Base-by-base conservation (phyloP, 805 yeast genomes). In the Cyberlindnera petersonii region DNA sequence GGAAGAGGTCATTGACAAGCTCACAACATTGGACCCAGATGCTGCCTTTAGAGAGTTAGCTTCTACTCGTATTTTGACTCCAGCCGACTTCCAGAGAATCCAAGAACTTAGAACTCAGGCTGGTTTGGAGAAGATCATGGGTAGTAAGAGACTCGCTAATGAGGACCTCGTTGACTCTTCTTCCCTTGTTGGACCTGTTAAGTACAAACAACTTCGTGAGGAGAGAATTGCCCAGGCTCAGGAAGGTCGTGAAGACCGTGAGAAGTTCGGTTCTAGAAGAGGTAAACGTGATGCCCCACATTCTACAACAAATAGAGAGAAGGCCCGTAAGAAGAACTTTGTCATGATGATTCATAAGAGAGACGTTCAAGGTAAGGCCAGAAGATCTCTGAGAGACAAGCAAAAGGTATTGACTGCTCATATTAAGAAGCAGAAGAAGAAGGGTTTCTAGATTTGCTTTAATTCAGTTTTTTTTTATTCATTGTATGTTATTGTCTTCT, bases 341-440 rank as follows among this genome's bases (percentile, higher is more conserved):
- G 91, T 93, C 60, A 93, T 93, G 99, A 86, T 86, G 91, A 86
- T 93, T 52, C 99, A 93, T 65, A 93, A 91, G 69, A 79, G 79
- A 55, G 80, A 86, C 35, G 98, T 93, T 27, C 95, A 86, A 64
- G 98, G 98, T 47, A 93, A 93, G 64, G 89, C 83, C 48, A 85
- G 82, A 66, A 71, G 83, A 74, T 86, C 96, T 41, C 70, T 93
- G 53, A 74, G 96, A 54, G 98, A 93, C 61, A 81, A 87, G 63
- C 97, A 89, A 63, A 85, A 79, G 61, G 79, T 85, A 15, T 66
- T 93, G 53, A 71, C 82, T 47, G 95, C 95, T 2, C 98, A 91
- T 57, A 77, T 88, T 44, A 78, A 76, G 30, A 86, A 86, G 61
- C 98, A 89, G 64, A 93, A 89, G 81, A 84, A 82, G 77, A 82